Percentiles rank a stretch among this genome's conserved stretches.
Conservation (phyloP, 208 protist species). For the Wallacemonas collosoma region DNA sequence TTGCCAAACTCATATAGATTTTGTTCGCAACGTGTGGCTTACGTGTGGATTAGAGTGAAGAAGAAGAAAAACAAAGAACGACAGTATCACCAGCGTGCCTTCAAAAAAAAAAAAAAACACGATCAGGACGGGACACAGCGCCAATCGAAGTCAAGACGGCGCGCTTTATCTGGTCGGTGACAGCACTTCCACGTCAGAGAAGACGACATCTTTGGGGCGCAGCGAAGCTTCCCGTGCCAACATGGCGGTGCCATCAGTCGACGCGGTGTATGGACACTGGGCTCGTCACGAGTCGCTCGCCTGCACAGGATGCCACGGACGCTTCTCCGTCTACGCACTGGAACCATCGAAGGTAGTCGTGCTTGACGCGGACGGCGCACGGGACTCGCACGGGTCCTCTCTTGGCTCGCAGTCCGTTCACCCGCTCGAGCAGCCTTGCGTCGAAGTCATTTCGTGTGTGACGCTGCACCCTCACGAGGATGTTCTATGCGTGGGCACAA, state of each 20-base stretch:
- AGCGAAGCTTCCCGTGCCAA: too few species aligned
- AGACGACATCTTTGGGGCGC: too few species aligned
- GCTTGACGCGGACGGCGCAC: not conserved
- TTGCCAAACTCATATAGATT: too few species aligned
- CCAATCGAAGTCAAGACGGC: too few species aligned
- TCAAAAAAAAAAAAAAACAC: too few species aligned
- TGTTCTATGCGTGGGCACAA: slow-evolving; percentile 66
- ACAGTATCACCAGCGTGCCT: too few species aligned
- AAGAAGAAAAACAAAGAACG: too few species aligned
- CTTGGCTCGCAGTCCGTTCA: slow-evolving; percentile 17
- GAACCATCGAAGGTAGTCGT: not conserved
- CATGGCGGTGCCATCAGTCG: not conserved
- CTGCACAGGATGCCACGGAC: slow-evolving; percentile 4
- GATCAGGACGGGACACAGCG: too few species aligned
- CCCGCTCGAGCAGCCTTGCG: slow-evolving; percentile 14
- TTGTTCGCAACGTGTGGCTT: too few species aligned
- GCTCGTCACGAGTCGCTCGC: slow-evolving; percentile 4
- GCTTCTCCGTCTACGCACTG: slow-evolving; percentile 6
- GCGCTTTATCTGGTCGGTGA: too few species aligned
- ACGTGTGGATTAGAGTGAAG: too few species aligned
- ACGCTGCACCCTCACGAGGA: slow-evolving; percentile 54
- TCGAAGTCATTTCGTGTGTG: slow-evolving; percentile 57
- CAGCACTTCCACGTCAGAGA: too few species aligned
- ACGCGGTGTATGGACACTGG: not conserved
- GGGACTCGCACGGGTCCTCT: not conserved